Evolutionary conservation across 2,329 filamentous ascomycete genomes (phyloP).

Genomic region (Fonsecaea monophora): DNA sequence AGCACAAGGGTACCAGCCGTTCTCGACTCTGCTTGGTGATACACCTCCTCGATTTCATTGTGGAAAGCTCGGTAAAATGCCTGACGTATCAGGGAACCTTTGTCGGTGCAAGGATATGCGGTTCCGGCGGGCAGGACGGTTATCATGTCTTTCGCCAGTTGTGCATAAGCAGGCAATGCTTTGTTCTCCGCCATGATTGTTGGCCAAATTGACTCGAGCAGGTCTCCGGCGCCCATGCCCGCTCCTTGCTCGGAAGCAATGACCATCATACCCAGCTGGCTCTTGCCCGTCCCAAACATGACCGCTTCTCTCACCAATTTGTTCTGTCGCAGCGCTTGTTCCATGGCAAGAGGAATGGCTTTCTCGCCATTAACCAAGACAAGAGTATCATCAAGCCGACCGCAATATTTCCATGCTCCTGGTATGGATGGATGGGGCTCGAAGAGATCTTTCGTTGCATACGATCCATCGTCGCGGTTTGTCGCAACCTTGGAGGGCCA

Average conservation of each 20-base stretch:
- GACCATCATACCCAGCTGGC: conserved; percentile 62
- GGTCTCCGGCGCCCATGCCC: conserved; percentile 52
- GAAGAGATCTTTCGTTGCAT: conserved; percentile 60
- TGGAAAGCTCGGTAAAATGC: conserved; percentile 59
- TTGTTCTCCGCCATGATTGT: conserved; percentile 60
- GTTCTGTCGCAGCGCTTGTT: conserved; percentile 62
- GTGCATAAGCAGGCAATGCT: conserved; percentile 59
- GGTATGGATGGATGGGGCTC: conserved; percentile 39
- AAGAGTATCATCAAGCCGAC: conserved; percentile 56
- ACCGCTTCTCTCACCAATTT: conserved; percentile 62
- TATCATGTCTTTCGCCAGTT: conserved; percentile 50
- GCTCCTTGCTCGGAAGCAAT: conserved; percentile 57
- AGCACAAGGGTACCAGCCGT: conserved; percentile 39
- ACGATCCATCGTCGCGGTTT: conserved; percentile 57
- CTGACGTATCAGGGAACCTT: conserved; percentile 63
- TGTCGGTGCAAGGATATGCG: conserved; percentile 61
- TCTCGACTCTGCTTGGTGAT: conserved; percentile 41
- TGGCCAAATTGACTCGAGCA: conserved; percentile 58
- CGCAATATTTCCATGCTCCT: conserved; percentile 54
- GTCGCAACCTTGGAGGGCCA: conserved; percentile 50
- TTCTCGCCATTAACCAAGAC: conserved; percentile 60
- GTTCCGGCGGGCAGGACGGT: conserved; percentile 54
- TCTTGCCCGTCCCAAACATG: conserved; percentile 63
- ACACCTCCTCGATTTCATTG: conserved; percentile 56
- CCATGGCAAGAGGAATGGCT: conserved; percentile 57